A percentile compares a stretch with the other conserved stretches of the same genome.
phyloP scores from a whole-genome alignment of 1,284 basidiomycete species.

The Trichosporon sp. region DNA sequence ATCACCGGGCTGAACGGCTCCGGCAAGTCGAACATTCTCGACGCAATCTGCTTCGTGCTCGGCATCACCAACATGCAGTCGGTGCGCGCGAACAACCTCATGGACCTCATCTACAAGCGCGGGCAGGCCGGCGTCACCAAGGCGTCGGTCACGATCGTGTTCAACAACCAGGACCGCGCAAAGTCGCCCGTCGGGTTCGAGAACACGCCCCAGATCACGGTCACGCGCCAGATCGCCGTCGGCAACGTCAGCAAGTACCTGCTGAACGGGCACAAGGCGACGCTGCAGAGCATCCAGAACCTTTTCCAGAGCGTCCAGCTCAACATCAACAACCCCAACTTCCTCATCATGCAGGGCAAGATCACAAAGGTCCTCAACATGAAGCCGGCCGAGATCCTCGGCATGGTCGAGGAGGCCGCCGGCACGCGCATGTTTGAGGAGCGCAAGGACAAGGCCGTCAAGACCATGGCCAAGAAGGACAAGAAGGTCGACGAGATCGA shows the following conservation, averaged over 20 bases:
- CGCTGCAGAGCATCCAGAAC: conserved; percentile 81
- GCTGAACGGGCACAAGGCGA: conserved; percentile 91
- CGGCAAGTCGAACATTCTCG: conserved; percentile 95
- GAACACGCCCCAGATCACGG: conserved; percentile 82
- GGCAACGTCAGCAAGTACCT: conserved; percentile 96
- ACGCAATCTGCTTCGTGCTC: conserved; percentile 96
- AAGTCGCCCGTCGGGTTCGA: conserved; percentile 84
- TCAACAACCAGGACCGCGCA: conserved; percentile 91
- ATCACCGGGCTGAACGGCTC: conserved; percentile 89
- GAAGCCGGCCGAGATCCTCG: conserved; percentile 95
- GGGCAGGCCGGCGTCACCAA: conserved; percentile 96
- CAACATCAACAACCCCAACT: conserved; percentile 99
- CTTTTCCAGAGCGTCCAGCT: conserved; percentile 96
- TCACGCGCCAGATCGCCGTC: conserved; percentile 91
- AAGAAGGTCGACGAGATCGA: conserved; percentile 91
- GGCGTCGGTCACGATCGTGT: conserved; percentile 97
- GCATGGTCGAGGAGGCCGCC: conserved; percentile 98
- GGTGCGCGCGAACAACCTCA: conserved; percentile 88
- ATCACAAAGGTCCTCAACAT: conserved; percentile 98
- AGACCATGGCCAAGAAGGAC: conserved; percentile 97
- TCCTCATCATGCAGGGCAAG: conserved; percentile 98
- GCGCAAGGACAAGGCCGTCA: conserved; percentile 92
- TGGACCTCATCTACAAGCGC: conserved; percentile 74
- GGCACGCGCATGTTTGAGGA: conserved; percentile 99
- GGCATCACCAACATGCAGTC: conserved; percentile 90